A percentile compares a stretch with the other conserved stretches of the same genome.
These are phyloP conservation scores for Daldinia bambusicola DNA, from an alignment of 495 filamentous ascomycete species.

Conservation along the genomic window DNA sequence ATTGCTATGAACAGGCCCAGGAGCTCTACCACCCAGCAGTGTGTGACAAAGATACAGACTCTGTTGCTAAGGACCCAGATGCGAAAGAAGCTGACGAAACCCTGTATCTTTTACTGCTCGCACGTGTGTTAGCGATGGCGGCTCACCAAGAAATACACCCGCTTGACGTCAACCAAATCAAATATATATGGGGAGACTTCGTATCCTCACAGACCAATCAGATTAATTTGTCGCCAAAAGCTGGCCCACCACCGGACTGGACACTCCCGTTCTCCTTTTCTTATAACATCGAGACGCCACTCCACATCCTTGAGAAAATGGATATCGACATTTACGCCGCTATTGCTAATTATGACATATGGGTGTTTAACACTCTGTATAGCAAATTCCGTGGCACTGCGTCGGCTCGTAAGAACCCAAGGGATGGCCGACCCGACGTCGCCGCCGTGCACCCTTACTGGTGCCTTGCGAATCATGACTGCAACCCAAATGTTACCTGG, in stretches of 20 bases:
- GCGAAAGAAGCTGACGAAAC: slow-evolving; percentile 76
- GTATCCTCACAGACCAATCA: slow-evolving; percentile 60
- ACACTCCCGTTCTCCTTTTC: slow-evolving; percentile 91
- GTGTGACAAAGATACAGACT: slow-evolving; percentile 84
- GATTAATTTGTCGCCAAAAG: slow-evolving; percentile 59
- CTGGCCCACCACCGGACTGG: slow-evolving; percentile 65
- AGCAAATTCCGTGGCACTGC: slow-evolving; percentile 94
- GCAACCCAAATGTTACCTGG: slow-evolving; percentile 93
- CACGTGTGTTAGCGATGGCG: slow-evolving; percentile 85
- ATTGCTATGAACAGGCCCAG: slow-evolving; percentile 77
- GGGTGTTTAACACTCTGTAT: slow-evolving; percentile 93
- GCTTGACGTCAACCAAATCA: slow-evolving; percentile 82
- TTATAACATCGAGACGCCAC: slow-evolving; percentile 81
- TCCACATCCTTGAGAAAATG: slow-evolving; percentile 91
- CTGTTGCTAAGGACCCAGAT: slow-evolving; percentile 80
- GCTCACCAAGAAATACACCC: slow-evolving; percentile 84
- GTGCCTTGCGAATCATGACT: slow-evolving; percentile 87
- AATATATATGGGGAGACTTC: slow-evolving; percentile 93
- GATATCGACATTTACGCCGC: slow-evolving; percentile 82
- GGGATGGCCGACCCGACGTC: slow-evolving; percentile 80
- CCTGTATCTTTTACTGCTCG: slow-evolving; percentile 81
- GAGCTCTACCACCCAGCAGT: slow-evolving; percentile 83
- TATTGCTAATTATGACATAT: slow-evolving; percentile 76
- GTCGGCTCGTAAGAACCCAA: slow-evolving; percentile 77
- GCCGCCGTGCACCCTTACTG: slow-evolving; percentile 70